Conservation (phyloP, 352 stramenopile genomes). For the Chloridella minuta region DNA sequence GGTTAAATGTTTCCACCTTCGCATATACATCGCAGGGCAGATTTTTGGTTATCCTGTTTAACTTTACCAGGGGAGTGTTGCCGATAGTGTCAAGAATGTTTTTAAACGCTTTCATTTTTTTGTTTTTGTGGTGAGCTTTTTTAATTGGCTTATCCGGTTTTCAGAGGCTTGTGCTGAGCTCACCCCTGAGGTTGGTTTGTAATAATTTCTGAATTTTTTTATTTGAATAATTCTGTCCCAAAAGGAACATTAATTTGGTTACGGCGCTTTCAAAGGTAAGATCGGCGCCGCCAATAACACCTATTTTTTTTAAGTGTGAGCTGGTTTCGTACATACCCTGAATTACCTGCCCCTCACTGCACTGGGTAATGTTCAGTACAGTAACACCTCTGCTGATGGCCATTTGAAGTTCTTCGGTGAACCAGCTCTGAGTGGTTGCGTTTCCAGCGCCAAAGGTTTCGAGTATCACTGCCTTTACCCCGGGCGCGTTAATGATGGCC, state of each 20-base stretch:
- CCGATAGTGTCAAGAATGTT: neutral
- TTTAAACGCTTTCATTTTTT: neutral
- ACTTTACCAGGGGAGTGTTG: neutral
- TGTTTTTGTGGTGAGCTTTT: neutral
- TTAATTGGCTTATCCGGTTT: neutral
- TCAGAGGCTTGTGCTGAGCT: neutral
- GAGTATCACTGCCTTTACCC: neutral
- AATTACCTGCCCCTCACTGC: neutral
- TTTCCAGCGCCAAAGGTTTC: neutral
- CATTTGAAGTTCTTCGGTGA: neutral
- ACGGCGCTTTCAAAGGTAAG: neutral
- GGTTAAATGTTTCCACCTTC: neutral
- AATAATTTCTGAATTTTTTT: neutral
- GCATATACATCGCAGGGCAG: neutral
- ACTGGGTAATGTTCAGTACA: neutral
- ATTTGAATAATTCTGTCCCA: neutral
- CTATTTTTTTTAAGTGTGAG: neutral
- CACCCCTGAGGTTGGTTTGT: neutral
- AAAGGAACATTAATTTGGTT: neutral
- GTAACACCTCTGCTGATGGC: neutral
- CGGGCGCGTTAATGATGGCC: neutral
- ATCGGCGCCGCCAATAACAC: neutral
- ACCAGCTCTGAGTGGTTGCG: neutral
- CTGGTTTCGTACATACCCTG: neutral
- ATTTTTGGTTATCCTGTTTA: neutral